Conservation (phyloP, 1,284 basidiomycete species). For the Pholiota adiposa region DNA sequence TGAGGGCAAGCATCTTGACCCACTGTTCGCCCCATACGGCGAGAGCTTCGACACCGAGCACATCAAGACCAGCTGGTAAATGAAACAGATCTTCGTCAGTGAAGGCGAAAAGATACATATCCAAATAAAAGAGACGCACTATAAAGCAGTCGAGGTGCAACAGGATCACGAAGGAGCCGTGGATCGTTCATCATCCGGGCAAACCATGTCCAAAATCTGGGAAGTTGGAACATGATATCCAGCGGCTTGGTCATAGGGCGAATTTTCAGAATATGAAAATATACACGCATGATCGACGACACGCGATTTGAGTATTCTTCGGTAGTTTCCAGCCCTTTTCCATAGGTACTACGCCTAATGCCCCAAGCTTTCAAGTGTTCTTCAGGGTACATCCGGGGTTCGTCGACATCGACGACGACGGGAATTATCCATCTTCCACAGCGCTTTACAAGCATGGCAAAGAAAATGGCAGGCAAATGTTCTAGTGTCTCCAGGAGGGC, state of each 20-base stretch:
- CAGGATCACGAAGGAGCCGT: constrained; percentile 54
- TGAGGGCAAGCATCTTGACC: constrained; percentile 70
- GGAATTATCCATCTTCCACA: constrained; percentile 76
- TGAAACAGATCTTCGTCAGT: constrained; percentile 8
- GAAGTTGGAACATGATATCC: constrained; percentile 58
- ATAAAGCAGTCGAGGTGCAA: constrained; percentile 66
- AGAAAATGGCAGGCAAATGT: constrained; percentile 77
- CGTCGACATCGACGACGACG: constrained; percentile 53
- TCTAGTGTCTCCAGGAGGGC: constrained; percentile 66
- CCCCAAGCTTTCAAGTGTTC: constrained; percentile 75
- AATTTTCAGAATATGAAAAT: constrained; percentile 77
- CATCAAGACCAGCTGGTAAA: constrained; percentile 68
- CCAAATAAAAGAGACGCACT: constrained; percentile 49
- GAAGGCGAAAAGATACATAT: not conserved
- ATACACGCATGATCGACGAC: constrained; percentile 85
- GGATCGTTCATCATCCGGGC: constrained; percentile 59
- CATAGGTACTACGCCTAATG: constrained; percentile 51
- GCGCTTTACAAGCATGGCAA: constrained; percentile 84
- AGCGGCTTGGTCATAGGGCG: constrained; percentile 43
- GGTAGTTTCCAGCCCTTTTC: constrained; percentile 49
- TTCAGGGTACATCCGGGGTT: constrained; percentile 50
- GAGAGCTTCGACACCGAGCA: constrained; percentile 65
- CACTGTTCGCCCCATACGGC: constrained; percentile 79
- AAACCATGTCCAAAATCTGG: constrained; percentile 73
- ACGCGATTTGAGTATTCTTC: constrained; percentile 80